phyloP scores from a whole-genome alignment of 2,329 filamentous ascomycete species.

The Aspergillus sp. region DNA sequence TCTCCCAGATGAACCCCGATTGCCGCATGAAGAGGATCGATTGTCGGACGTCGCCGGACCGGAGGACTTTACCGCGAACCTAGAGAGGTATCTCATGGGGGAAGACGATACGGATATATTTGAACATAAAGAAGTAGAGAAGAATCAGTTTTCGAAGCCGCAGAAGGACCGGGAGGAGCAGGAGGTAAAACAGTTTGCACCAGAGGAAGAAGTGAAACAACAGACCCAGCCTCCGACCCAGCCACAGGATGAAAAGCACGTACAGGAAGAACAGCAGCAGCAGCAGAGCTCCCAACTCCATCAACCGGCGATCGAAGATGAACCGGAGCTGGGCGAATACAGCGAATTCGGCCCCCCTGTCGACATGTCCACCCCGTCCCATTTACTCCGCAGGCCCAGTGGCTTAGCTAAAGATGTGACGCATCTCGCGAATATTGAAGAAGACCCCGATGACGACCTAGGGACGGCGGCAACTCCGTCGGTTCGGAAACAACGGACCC shows the following conservation, averaged over 20 bases:
- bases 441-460: slow-evolving; percentile 29
- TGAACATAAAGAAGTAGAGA: slow-evolving; percentile 13
- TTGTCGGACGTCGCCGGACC: slow-evolving; percentile 42
- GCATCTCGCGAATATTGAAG: slow-evolving; percentile 39
- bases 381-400: slow-evolving; percentile 34
- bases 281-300: slow-evolving; percentile 17
- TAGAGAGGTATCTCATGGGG: slow-evolving; percentile 40
- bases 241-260: slow-evolving; percentile 10
- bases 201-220: slow-evolving; percentile 7
- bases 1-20: slow-evolving; percentile 24
- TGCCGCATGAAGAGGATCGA: slow-evolving; percentile 30
- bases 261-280: slow-evolving; percentile 18
- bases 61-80: slow-evolving; percentile 43
- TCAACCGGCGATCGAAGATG: slow-evolving; percentile 30
- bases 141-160: slow-evolving; percentile 7
- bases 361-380: slow-evolving; percentile 46
- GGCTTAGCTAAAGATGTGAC: slow-evolving; percentile 30
- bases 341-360: slow-evolving; percentile 44
- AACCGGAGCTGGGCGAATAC: slow-evolving; percentile 35
- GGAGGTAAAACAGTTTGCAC: neutral
- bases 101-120: slow-evolving; percentile 24
- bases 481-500: slow-evolving; percentile 21
- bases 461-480: slow-evolving; percentile 27
- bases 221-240: neutral
- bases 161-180: slow-evolving; percentile 15